These are phyloP conservation scores for Theobroma cacao DNA, from an alignment of 345 rosid species.

Conservation along the genomic window DNA sequence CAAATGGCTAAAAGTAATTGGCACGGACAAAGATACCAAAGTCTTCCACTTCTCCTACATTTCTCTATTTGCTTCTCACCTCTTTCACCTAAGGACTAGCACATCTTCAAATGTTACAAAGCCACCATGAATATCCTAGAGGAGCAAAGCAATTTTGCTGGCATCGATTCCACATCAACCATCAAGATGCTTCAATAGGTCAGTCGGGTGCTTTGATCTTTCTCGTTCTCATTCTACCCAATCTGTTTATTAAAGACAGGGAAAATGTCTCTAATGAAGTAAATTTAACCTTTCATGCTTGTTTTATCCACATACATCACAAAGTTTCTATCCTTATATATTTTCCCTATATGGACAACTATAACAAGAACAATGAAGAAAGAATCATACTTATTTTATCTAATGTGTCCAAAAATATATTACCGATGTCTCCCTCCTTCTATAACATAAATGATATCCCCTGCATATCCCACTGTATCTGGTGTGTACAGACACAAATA, in stretches of 20 bases:
- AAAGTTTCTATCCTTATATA: background rate
- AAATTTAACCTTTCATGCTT: background rate
- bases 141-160: background rate
- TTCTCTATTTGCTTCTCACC: background rate
- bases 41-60: background rate
- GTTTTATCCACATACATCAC: background rate
- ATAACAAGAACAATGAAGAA: too few relatives aligned
- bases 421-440: background rate
- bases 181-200: background rate
- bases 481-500: background rate
- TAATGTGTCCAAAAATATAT: background rate
- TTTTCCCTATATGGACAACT: background rate
- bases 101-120: background rate
- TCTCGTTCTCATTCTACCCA: background rate
- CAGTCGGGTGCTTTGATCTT: background rate
- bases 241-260: background rate
- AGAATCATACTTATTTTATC: background rate
- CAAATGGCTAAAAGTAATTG: background rate
- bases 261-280: background rate
- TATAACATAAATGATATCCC: background rate
- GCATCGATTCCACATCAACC: background rate
- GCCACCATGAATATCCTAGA: background rate
- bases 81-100: background rate
- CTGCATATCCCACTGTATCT: background rate
- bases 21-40: background rate